Evolutionary conservation across 768 basidiomycete species (phyloP).

Genomic region (Chlorophyllum brunneum): DNA sequence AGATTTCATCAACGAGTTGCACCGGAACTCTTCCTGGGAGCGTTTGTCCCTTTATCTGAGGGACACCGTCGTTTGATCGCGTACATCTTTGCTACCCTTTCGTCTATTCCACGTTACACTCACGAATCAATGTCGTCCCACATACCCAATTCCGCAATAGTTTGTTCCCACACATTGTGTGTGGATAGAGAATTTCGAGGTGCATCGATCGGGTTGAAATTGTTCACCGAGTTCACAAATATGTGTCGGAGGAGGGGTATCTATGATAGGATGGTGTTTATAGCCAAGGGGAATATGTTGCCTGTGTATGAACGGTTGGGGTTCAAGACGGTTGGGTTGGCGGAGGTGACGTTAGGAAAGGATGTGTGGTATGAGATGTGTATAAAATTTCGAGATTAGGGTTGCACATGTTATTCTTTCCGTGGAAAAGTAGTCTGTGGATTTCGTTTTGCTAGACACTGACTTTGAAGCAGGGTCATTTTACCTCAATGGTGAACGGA

Average conservation of each 20-base stretch:
- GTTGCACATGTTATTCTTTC: neutral
- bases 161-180: constrained; percentile 3
- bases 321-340: neutral
- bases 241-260: constrained; percentile 1
- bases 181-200: constrained; percentile 4
- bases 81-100: constrained; percentile 4
- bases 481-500: too few species aligned
- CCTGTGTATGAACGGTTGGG: constrained; percentile 3
- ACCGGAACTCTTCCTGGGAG: constrained; percentile 6
- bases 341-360: constrained; percentile 3
- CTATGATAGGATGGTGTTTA: constrained; percentile 6
- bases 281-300: neutral
- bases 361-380: constrained; percentile 9
- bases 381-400: neutral
- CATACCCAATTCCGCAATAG: neutral
- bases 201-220: neutral
- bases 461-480: neutral
- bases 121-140: constrained; percentile 1
- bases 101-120: neutral
- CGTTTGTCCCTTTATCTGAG: neutral
- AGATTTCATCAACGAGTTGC: constrained; percentile 7
- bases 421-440: too few species aligned
- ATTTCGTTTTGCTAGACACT: too few species aligned
- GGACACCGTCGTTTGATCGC: constrained; percentile 1
- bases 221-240: constrained; percentile 2